Conservation (phyloP, 2,329 filamentous ascomycete species). For the Thielaviopsis musarum region DNA sequence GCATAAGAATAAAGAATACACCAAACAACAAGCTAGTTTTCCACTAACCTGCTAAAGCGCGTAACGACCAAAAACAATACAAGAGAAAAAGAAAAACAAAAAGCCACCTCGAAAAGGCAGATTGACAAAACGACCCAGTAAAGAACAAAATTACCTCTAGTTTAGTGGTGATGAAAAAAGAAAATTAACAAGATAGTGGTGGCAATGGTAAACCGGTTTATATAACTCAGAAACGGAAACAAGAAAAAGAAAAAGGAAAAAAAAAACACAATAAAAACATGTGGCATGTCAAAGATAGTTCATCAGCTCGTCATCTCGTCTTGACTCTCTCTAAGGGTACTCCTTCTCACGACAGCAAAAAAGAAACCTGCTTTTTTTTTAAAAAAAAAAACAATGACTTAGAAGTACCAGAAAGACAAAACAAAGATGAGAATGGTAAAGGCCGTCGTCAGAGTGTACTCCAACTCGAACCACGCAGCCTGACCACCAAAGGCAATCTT, state of each 20-base stretch:
- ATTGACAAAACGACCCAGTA: not conserved
- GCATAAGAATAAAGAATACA: not conserved
- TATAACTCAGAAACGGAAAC: not conserved
- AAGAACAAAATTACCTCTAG: not conserved
- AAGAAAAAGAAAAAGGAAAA: not conserved
- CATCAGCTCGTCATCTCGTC: constrained; percentile 8
- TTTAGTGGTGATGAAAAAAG: not conserved
- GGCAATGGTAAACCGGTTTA: not conserved
- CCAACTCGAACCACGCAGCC: constrained; percentile 38
- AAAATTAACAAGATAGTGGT: not conserved
- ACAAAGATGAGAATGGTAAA: constrained; percentile 35
- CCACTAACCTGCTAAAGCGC: not conserved
- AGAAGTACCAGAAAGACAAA: constrained; percentile 19
- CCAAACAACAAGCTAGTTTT: not conserved
- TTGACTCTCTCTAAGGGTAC: not conserved
- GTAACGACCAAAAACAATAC: not conserved
- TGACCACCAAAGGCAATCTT: constrained; percentile 37
- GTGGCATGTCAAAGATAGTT: not conserved
- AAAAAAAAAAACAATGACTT: not conserved
- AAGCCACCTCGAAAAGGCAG: not conserved
- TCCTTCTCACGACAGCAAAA: not conserved
- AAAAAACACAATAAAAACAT: constrained; percentile 7
- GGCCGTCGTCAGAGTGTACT: constrained; percentile 32
- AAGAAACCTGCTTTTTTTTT: not conserved
- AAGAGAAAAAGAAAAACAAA: not conserved